Evolutionary conservation across 2,329 filamentous ascomycete genomes (phyloP), one percentile per base, ranked within the genome.

Genomic region (Fusarium subtropicale): DNA sequence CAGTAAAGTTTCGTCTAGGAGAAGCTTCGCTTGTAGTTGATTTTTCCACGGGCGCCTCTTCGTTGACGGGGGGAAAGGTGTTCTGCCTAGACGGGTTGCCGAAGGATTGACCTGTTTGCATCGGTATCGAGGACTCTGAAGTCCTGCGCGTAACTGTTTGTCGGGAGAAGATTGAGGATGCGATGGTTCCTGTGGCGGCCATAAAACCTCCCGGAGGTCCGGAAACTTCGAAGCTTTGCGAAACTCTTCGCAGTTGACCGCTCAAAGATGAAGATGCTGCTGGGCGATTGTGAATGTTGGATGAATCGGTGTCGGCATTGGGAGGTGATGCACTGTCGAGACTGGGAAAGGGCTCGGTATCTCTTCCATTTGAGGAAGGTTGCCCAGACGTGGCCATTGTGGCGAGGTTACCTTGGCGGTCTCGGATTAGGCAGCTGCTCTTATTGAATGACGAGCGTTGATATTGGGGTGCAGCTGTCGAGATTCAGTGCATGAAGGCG

Each of bases 131-230:
- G 31, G 58, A 42, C 20, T 71, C 60, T 10, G 71, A 71, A 34
- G 56, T 47, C 18, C 70, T 60, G 20, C 57, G 56, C 10, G 75
- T 46, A 18, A 62, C 66, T 11, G 69, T 56, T 42, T 73, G 72
- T n/a, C 71, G 69, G 8, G 76, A 71, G 24, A 78, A 57, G 10
- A 82, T 75, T 10, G 81, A 80, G 7, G 83, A 82, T 15, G 81
- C 81, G 55, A 85, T 79, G 34, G 80, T 78, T 39, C 83, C 80
- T 0, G 83, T 83, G 18, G 83, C 83, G 16, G 83, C 81, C 63
- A 82, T 80, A 71, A 86, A 84, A 13, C 84, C 83, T 48, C 78
- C 78, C 3, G 83, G 85, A 13, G 82, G 77, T 15, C 79, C 80
- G 7, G 84, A 86, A 47, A 83, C 79, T 56, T 80, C 79, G 62